Evolutionary conservation across 345 rosid species (phyloP), one percentile per base, ranked within the genome.

Genomic region (Lepidium sativum): DNA sequence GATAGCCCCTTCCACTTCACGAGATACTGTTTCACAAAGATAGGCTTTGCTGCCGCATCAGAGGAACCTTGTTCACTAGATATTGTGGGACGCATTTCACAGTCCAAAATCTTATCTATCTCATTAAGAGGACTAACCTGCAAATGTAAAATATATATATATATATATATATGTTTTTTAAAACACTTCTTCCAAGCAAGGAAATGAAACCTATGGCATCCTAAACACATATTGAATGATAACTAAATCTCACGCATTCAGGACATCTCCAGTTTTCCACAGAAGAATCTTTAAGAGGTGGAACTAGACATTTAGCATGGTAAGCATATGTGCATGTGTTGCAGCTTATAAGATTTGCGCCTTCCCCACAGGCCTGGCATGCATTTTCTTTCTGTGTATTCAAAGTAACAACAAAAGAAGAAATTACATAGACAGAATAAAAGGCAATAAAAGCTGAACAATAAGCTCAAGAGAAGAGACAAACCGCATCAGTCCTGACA

Each of bases 1-100:
- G 98, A 95, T 60, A 91, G 77, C 18, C 97, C 97, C 73, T 95
- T 95, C 99, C 99, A 95, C 77, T 95, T 95, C 32, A 95, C 94
- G 68, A 91, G 97, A 84, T 95, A 95, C 65, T 95, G 99, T 70
- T 91, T 95, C 32, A 85, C 96, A 77, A 75, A 84, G 58, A 88
- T 76, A 79, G 80, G 95, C 79, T 91, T 84, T 35, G 89, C 74
- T 23, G 86, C 84, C 56, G 79, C 70, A 48, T 70, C 80, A 6
- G 95, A 83, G 64, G 82, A 84, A 80, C 81, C 95, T 38, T 61
- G 32, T 52, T 67, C 79, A 51, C 42, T 83, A 61, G 89, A 89
- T 63, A 67, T 84, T 27, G 98, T 88, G 51, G 99, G 99, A 42
- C 98, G 99, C 95, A 81, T 63, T 80, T 95, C 98, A 60, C 83